These are phyloP conservation scores for Nannochloris sp. DNA, from an alignment of 139 green algal species.

Conservation along the genomic window DNA sequence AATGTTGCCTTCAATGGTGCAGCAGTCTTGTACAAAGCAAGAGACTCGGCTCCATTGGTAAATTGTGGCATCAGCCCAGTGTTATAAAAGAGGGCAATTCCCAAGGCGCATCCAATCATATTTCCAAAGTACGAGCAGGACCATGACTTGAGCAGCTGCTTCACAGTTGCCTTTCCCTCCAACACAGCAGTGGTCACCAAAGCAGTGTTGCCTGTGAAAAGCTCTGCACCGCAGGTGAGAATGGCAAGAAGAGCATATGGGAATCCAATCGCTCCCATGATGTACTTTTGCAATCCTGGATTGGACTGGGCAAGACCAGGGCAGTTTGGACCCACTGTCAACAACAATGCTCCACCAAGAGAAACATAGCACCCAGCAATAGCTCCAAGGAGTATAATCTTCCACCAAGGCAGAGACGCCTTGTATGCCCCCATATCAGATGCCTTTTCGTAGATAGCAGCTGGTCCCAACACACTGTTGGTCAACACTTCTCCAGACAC, in stretches of 20 bases:
- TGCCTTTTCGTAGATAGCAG: slow-evolving; percentile 10
- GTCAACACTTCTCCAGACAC: slow-evolving; percentile 10
- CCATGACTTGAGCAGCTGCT: slow-evolving; percentile 55
- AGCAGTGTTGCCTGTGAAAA: slow-evolving; percentile 80
- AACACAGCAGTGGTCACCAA: slow-evolving; percentile 52
- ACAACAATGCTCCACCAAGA: slow-evolving; percentile 56
- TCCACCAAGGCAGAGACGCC: slow-evolving; percentile 24
- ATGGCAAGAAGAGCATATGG: slow-evolving; percentile 61
- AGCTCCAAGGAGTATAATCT: slow-evolving; percentile 42
- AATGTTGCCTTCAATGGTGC: slow-evolving; percentile 47
- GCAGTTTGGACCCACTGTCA: slow-evolving; percentile 46
- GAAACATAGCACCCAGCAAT: slow-evolving; percentile 60
- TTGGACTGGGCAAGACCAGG: slow-evolving; percentile 44
- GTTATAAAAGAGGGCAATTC: slow-evolving; percentile 47
- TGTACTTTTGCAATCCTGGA: slow-evolving; percentile 45
- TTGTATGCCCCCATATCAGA: slow-evolving; percentile 28
- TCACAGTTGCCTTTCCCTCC: slow-evolving; percentile 40
- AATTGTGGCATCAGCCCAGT: slow-evolving; percentile 51
- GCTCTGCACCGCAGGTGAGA: slow-evolving; percentile 60
- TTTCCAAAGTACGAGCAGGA: slow-evolving; percentile 69
- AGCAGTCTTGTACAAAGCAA: slow-evolving; percentile 39
- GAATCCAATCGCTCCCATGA: slow-evolving; percentile 49
- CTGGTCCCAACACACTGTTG: not conserved
- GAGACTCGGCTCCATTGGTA: slow-evolving; percentile 20
- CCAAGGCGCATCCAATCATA: slow-evolving; percentile 59